Conservation (phyloP, 495 filamentous ascomycete species). For the Astrocystis sublimbata region DNA sequence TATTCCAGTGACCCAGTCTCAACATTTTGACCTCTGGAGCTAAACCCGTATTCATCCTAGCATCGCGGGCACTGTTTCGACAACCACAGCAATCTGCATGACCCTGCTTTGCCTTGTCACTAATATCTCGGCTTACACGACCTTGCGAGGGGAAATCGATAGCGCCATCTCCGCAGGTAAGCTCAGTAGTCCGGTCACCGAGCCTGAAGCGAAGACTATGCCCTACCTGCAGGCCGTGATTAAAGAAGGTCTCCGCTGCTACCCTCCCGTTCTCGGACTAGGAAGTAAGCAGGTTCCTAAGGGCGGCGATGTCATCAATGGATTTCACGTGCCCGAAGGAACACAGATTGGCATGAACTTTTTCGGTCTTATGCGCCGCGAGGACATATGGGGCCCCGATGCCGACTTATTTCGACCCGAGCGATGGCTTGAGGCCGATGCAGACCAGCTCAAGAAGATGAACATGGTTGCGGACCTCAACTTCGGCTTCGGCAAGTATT, state of each 20-base stretch:
- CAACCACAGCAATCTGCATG: conserved; percentile 56
- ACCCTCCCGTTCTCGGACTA: conserved; percentile 41
- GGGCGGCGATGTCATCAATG: conserved; percentile 55
- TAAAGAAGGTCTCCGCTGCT: conserved; percentile 46
- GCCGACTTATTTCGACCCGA: conserved; percentile 51
- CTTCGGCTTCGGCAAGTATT: conserved; percentile 41
- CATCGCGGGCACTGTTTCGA: conserved; percentile 63
- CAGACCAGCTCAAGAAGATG: conserved; percentile 35
- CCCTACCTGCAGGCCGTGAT: conserved; percentile 51
- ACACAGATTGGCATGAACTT: conserved; percentile 50
- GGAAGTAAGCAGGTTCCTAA: conserved; percentile 48
- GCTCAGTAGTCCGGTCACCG: conserved; percentile 34
- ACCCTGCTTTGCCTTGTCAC: conserved; percentile 53
- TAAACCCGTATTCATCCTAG: conserved; percentile 2
- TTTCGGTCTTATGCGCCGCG: conserved; percentile 32
- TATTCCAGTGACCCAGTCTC: background rate
- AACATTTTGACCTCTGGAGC: background rate
- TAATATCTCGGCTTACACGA: conserved; percentile 45
- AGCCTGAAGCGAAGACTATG: conserved; percentile 40
- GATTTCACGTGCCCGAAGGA: conserved; percentile 56
- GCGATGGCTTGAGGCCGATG: conserved; percentile 49
- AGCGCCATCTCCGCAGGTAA: conserved; percentile 28
- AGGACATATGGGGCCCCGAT: conserved; percentile 47
- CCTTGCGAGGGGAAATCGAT: conserved; percentile 58
- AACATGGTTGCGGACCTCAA: conserved; percentile 28